Conservation (phyloP, 2,329 filamentous ascomycete species). For the Stachybotrys elegans region DNA sequence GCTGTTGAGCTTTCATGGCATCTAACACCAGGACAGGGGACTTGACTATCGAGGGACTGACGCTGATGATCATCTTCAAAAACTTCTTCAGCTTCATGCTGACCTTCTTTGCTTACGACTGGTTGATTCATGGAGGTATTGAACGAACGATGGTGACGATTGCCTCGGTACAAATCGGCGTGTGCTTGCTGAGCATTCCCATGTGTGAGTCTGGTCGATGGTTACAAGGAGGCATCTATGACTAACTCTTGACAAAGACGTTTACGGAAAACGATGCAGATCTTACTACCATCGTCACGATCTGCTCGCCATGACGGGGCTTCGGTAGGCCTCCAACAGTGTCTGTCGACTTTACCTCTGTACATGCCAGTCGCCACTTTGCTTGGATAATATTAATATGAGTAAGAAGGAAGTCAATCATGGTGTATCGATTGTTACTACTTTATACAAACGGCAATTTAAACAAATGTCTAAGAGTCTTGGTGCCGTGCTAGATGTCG, state of each 20-base stretch:
- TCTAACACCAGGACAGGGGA: conserved; percentile 46
- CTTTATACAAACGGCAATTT: no score
- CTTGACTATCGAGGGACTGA: conserved; percentile 82
- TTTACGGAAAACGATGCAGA: conserved; percentile 73
- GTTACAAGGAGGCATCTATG: no score
- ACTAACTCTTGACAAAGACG: conserved; percentile 44
- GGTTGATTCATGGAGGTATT: conserved; percentile 65
- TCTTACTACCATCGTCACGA: conserved; percentile 73
- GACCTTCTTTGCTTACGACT: conserved; percentile 79
- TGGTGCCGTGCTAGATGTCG: no score
- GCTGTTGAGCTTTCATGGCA: neutral
- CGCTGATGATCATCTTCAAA: conserved; percentile 87
- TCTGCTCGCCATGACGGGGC: conserved; percentile 43
- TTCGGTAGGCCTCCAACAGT: conserved; percentile 18
- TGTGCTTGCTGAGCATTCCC: conserved; percentile 71
- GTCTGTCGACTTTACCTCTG: neutral
- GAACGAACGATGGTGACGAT: conserved; percentile 62
- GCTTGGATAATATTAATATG: no score
- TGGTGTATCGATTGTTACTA: no score
- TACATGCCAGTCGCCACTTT: neutral
- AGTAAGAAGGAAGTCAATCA: no score
- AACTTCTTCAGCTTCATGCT: conserved; percentile 87
- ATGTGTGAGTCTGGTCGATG: conserved; percentile 74
- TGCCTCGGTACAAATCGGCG: conserved; percentile 68
- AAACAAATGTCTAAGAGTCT: no score